Conservation (phyloP, 345 rosid genomes). For the Melastoma malabathricum region DNA sequence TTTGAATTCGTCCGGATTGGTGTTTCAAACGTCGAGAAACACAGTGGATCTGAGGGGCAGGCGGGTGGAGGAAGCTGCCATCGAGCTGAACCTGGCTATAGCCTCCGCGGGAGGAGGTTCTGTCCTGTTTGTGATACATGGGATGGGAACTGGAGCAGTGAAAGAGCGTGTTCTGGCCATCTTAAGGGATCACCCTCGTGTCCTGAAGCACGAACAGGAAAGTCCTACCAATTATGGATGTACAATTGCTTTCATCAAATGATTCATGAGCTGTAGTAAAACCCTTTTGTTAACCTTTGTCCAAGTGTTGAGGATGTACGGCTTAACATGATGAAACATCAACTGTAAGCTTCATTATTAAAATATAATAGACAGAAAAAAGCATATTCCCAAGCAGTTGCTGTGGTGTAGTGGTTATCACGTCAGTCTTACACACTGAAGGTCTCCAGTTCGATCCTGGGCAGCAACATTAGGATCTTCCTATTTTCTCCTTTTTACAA, state of each 20-base stretch:
- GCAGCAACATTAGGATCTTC: too few relatives aligned
- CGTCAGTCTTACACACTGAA: constrained; percentile 40
- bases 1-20: constrained; percentile 22
- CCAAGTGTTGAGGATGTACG: too few relatives aligned
- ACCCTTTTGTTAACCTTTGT: too few relatives aligned
- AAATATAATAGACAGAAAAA: too few relatives aligned
- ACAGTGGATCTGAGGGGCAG: constrained; percentile 70
- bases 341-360: too few relatives aligned
- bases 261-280: constrained; percentile 3
- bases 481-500: too few relatives aligned
- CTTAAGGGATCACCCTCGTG: constrained; percentile 43
- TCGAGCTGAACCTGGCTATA: constrained; percentile 53
- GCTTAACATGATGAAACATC: too few relatives aligned
- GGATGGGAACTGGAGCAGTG: constrained; percentile 68
- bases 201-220: constrained; percentile 52
- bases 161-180: constrained; percentile 53
- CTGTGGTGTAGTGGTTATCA: constrained; percentile 47
- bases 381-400: too few relatives aligned
- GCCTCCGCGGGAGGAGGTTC: constrained; percentile 33
- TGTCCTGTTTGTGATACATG: constrained; percentile 61
- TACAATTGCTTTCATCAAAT: constrained; percentile 79
- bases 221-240: constrained; percentile 75
- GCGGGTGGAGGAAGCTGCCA: constrained; percentile 67
- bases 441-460: constrained; percentile 17
- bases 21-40: constrained; percentile 62